Evolutionary conservation across 345 rosid genomes (phyloP).

Genomic region (Eucalyptus curtisii): DNA sequence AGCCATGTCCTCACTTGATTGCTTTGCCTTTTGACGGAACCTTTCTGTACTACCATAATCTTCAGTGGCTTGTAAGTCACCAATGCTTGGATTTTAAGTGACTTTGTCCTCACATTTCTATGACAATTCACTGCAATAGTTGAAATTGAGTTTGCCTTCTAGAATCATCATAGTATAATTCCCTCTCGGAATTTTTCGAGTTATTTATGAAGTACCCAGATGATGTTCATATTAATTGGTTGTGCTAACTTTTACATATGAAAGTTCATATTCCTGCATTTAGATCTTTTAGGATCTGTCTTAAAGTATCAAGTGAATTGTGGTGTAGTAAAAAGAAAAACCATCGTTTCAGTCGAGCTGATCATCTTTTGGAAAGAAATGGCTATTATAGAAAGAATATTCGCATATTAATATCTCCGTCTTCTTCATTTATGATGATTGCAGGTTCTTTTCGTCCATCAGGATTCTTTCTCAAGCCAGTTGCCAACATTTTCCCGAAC

Average conservation of each 20-base stretch:
- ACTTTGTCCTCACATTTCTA: background rate
- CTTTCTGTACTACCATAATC: background rate
- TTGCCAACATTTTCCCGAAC: constrained; percentile 44
- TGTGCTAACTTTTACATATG: background rate
- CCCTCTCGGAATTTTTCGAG: background rate
- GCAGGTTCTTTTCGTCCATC: constrained; percentile 75
- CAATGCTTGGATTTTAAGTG: background rate
- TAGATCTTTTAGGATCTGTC: background rate
- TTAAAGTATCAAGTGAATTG: background rate
- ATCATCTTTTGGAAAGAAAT: background rate
- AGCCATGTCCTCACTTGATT: background rate
- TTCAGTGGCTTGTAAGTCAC: background rate
- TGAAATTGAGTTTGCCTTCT: too few species aligned
- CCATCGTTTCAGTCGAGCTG: background rate
- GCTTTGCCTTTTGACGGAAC: background rate
- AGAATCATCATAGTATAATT: background rate
- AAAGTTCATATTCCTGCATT: background rate
- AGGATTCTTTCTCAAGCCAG: constrained; percentile 89
- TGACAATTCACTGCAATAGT: background rate
- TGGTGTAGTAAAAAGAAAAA: background rate
- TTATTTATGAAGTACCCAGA: background rate
- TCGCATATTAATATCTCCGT: background rate
- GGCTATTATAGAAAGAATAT: background rate
- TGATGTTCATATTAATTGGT: background rate
- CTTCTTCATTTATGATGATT: background rate